Percentiles rank a stretch among this genome's conserved stretches.
phyloP scores from a whole-genome alignment of 2,329 filamentous ascomycete species.

The Clarireedia hainanense region DNA sequence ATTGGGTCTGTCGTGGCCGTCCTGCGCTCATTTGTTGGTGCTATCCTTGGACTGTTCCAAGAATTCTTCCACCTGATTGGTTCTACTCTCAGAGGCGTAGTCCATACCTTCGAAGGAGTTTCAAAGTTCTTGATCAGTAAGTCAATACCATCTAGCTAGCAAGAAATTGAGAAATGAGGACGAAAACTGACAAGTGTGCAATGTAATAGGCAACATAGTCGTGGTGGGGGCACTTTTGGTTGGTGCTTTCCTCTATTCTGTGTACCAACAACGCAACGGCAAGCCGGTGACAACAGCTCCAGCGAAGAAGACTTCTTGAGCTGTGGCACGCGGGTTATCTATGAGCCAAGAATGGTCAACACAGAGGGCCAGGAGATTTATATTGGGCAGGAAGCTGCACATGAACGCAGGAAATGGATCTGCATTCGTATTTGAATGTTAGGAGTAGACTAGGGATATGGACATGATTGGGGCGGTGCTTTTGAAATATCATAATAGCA shows the following conservation, averaged over 20 bases:
- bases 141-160: conserved; percentile 3
- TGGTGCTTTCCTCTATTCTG: conserved; percentile 18
- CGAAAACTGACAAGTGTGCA: background rate
- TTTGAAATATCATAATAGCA: background rate
- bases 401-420: background rate
- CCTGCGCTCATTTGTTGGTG: conserved; percentile 21
- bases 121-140: conserved; percentile 27
- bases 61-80: conserved; percentile 18
- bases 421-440: background rate
- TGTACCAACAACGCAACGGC: conserved; percentile 22
- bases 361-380: background rate
- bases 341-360: background rate
- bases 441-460: background rate
- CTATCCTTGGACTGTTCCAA: conserved; percentile 20
- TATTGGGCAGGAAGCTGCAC: background rate
- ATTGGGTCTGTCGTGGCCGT: conserved; percentile 24
- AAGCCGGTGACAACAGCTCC: conserved; percentile 2
- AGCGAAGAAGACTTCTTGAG: conserved; percentile 5
- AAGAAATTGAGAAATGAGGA: background rate
- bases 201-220: conserved; percentile 22
- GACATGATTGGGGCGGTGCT: background rate
- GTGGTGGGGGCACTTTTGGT: conserved; percentile 19
- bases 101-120: conserved; percentile 25
- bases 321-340: background rate
- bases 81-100: conserved; percentile 20